A percentile compares a stretch with the other conserved stretches of the same genome.
These are phyloP conservation scores for Scheffersomyces illinoinensis DNA, from an alignment of 1,139 yeast genomes.

Conservation along the genomic window DNA sequence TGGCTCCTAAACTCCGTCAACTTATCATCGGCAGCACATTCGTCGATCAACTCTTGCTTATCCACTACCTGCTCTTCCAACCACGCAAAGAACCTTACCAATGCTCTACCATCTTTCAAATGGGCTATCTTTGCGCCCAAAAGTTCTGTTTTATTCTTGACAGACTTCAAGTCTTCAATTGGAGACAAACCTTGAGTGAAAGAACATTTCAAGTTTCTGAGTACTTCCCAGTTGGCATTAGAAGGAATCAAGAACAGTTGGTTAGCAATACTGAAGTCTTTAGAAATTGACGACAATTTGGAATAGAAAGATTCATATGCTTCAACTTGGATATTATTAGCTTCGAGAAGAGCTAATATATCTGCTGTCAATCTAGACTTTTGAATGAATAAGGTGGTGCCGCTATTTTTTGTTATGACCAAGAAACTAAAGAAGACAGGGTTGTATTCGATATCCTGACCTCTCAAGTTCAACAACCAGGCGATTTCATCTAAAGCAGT, in stretches of 20 bases:
- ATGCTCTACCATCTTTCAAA: conserved; percentile 82
- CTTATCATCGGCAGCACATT: conserved; percentile 75
- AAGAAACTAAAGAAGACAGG: conserved; percentile 90
- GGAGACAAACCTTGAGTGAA: conserved; percentile 54
- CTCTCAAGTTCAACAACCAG: conserved; percentile 88
- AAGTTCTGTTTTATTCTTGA: conserved; percentile 74
- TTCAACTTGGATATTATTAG: conserved; percentile 45
- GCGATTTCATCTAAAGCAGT: conserved; percentile 89
- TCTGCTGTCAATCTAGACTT: conserved; percentile 16
- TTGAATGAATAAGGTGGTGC: conserved; percentile 63
- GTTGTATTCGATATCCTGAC: conserved; percentile 79
- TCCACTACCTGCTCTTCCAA: conserved; percentile 62
- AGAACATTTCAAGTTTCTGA: conserved; percentile 48
- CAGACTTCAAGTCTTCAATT: conserved; percentile 71
- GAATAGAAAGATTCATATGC: conserved; percentile 61
- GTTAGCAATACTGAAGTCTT: conserved; percentile 37
- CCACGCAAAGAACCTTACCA: conserved; percentile 83
- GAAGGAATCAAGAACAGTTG: conserved; percentile 60
- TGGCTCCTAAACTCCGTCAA: conserved; percentile 62
- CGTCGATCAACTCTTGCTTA: conserved; percentile 66
- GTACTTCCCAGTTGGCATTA: conserved; percentile 80
- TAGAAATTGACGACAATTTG: conserved; percentile 45
- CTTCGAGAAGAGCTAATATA: conserved; percentile 24
- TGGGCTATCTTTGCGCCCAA: conserved; percentile 79
- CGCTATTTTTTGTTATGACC: conserved; percentile 50